phyloP scores from a whole-genome alignment of 2,329 filamentous ascomycete genomes.

The Ophiobolus disseminans region DNA sequence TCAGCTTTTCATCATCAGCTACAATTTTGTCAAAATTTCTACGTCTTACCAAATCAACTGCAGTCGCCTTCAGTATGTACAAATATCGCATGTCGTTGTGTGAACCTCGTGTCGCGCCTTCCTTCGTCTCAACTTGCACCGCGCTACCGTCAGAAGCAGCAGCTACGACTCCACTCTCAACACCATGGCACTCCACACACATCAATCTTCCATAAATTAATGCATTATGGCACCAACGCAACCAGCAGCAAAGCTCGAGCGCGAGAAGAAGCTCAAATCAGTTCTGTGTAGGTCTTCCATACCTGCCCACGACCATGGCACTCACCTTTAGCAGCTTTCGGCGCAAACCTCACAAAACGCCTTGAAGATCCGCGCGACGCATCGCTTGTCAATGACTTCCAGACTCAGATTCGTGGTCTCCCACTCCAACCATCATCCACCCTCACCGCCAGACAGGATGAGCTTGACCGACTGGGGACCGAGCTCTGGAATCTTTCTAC shows the following conservation, averaged over 20 bases:
- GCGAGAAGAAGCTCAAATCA: conserved; percentile 45
- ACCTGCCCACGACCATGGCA: not conserved
- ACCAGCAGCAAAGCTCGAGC: conserved; percentile 35
- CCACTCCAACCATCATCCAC: conserved; percentile 34
- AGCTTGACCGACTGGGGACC: conserved; percentile 64
- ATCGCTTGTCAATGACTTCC: conserved; percentile 44
- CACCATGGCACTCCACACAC: not conserved
- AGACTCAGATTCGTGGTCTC: conserved; percentile 52
- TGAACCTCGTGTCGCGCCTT: no score
- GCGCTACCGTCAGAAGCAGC: no score
- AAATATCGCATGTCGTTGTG: no score
- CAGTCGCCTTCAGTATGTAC: no score
- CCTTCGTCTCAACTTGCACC: no score
- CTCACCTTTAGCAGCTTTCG: conserved; percentile 42
- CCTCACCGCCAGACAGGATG: conserved; percentile 48
- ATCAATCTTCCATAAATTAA: not conserved
- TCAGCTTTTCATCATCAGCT: no score
- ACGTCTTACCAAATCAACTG: no score
- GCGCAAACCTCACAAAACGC: conserved; percentile 33
- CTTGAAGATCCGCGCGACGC: conserved; percentile 24
- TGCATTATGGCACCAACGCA: conserved; percentile 33
- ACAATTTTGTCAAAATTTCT: no score
- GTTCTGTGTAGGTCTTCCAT: conserved; percentile 35
- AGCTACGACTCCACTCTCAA: no score
- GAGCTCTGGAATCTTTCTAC: conserved; percentile 73